Percentiles rank a stretch among this genome's conserved stretches.
These are phyloP conservation scores for Cutaneotrichosporon sp. DNA, from an alignment of 1,284 basidiomycete genomes.

Conservation along the genomic window DNA sequence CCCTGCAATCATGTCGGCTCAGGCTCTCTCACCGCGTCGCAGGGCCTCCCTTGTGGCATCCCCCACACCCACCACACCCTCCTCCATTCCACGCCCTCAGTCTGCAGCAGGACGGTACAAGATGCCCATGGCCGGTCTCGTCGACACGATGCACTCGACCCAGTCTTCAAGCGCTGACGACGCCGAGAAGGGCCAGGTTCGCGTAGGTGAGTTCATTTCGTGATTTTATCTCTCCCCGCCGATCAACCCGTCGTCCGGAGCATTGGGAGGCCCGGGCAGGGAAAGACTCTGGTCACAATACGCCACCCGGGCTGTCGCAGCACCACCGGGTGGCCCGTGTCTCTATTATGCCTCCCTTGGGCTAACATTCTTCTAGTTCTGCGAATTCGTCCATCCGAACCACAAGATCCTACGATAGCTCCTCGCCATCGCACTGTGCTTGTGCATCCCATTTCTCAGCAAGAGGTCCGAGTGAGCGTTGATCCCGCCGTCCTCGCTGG, in stretches of 20 bases:
- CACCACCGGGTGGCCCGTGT: too few species aligned
- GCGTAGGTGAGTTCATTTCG: conserved; percentile 37
- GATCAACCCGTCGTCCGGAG: neutral
- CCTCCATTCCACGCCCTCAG: conserved; percentile 28
- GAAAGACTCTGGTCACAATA: too few species aligned
- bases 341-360: too few species aligned
- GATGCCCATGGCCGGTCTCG: neutral
- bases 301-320: too few species aligned
- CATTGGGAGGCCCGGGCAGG: too few species aligned
- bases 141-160: neutral
- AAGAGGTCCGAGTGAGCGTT: conserved; percentile 71
- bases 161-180: conserved; percentile 15
- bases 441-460: conserved; percentile 62
- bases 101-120: conserved; percentile 26
- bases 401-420: conserved; percentile 79
- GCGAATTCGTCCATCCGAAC: conserved; percentile 84
- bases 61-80: conserved; percentile 26
- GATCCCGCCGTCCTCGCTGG: conserved; percentile 52
- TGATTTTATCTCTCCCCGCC: neutral
- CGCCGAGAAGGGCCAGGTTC: conserved; percentile 34
- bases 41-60: conserved; percentile 21
- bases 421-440: conserved; percentile 87
- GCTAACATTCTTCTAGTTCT: too few species aligned
- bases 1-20: conserved; percentile 5
- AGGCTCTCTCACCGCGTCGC: conserved; percentile 13